phyloP scores from a whole-genome alignment of 306 rosid genomes.

The Fragaria vesca region DNA sequence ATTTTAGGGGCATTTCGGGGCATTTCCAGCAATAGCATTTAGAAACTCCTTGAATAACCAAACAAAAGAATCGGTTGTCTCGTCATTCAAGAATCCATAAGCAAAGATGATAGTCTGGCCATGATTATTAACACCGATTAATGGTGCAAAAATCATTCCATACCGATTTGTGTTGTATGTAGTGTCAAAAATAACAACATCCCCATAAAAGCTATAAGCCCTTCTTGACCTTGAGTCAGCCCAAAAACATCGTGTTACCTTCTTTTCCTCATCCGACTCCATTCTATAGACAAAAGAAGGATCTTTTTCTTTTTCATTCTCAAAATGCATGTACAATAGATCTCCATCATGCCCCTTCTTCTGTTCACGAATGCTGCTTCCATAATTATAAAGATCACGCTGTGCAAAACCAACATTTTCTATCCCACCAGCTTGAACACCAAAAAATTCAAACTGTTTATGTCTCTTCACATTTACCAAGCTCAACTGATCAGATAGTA shows the following conservation, averaged over 20 bases:
- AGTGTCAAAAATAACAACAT: neutral
- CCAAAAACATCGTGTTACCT: neutral
- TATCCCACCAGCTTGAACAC: neutral
- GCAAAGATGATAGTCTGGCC: neutral
- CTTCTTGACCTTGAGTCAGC: neutral
- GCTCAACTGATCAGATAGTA: neutral
- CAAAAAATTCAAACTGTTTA: neutral
- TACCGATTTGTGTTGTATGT: neutral
- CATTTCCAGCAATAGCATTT: neutral
- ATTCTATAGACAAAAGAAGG: neutral
- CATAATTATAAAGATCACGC: too few relatives aligned
- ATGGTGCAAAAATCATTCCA: neutral
- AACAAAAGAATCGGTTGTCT: neutral
- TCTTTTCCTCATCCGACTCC: neutral
- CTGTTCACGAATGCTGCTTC: neutral
- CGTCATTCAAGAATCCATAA: neutral
- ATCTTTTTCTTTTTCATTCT: neutral
- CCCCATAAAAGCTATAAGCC: neutral
- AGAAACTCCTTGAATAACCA: neutral
- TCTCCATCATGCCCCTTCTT: neutral
- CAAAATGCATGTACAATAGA: neutral
- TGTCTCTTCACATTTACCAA: neutral
- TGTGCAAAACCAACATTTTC: neutral
- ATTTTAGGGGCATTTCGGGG: neutral
- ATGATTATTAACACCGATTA: neutral